phyloP scores from a whole-genome alignment of 2,329 filamentous ascomycete species.

The Cercospora janseana region DNA sequence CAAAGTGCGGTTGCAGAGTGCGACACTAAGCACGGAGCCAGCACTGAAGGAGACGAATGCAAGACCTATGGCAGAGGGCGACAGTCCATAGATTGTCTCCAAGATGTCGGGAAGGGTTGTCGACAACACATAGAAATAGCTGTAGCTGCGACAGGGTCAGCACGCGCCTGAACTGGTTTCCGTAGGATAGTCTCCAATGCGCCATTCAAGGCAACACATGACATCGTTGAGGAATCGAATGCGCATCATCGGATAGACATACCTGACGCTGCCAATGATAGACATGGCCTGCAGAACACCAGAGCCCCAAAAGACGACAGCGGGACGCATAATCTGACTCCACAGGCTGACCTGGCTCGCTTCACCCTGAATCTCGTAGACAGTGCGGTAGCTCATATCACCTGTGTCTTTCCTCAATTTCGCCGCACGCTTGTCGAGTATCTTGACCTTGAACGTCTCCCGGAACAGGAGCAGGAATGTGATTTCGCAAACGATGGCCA shows the following conservation, averaged over 20 bases:
- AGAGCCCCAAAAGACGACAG: constrained; percentile 48
- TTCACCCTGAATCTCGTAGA: constrained; percentile 21
- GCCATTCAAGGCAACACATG: too few species aligned
- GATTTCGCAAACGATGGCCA: constrained; percentile 53
- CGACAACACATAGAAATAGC: constrained; percentile 49
- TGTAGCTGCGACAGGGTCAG: too few species aligned
- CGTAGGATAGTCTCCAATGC: too few species aligned
- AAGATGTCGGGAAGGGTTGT: constrained; percentile 48
- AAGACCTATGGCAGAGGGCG: constrained; percentile 53
- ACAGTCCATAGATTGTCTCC: constrained; percentile 43
- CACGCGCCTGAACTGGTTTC: too few species aligned
- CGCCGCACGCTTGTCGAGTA: constrained; percentile 49
- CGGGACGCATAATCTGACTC: constrained; percentile 43
- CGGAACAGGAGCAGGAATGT: constrained; percentile 52
- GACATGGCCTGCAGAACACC: constrained; percentile 55
- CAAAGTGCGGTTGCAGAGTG: constrained; percentile 38
- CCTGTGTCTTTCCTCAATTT: constrained; percentile 27
- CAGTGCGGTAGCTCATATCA: constrained; percentile 19
- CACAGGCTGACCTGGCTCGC: constrained; percentile 28
- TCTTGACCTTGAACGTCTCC: constrained; percentile 62
- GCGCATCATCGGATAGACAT: too few species aligned
- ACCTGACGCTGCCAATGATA: constrained; percentile 44
- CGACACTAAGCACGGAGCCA: constrained; percentile 43
- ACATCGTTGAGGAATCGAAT: too few species aligned
- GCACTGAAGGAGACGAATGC: constrained; percentile 57